Base-by-base conservation (phyloP, 148 eudicot species). In the Amaranthus cruentus region DNA sequence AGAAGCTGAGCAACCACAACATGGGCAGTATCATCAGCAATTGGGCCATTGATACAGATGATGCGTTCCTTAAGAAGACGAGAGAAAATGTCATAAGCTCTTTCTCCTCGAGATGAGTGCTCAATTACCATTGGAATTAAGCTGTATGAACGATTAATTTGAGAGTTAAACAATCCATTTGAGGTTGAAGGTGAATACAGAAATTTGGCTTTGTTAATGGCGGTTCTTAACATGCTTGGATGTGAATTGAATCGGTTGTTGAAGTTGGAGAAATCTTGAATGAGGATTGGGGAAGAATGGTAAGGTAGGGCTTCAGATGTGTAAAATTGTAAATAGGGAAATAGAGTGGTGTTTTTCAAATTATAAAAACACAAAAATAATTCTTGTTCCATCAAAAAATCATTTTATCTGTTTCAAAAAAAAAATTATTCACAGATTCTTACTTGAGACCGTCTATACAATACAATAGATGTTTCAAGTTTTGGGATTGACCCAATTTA, bases 71-170 rank as follows among this genome's bases (percentile, higher is more conserved):
- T 94, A 4, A 94, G 88, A 7, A 94, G 85, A 4, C 98, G 85
- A 0, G 98, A 94, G 96, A 94, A 94, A 66, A 94, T 94, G 78
- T 94, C 98, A 78, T 94, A 94, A 10, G 98, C 98, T 57, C 98
- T 67, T 72, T 94, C 98, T 6, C 98, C 98, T 63, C 98, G 62
- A 0, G 98, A 89, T 6, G 97, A 91, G 80, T 91, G 97, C 82
- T 94, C 98, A 7, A 94, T 91, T 80, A 94, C 98, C 97, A 94
- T 94, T 4, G 98, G 98, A 10, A 94, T 86, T 58, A 94, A 64
- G 66, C 89, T 77, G 88, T 85, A 88, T 4, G 83, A 46, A 13
- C 89, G 80, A 71, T 4, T 47, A 7, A n/a, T 48, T 54, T 8
- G 67, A 18, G 71, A 28, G 6, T 0, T 2, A 5, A 62, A 28